Evolutionary conservation across 2,329 filamentous ascomycete species (phyloP).

Genomic region (Xylariaceae sp.): DNA sequence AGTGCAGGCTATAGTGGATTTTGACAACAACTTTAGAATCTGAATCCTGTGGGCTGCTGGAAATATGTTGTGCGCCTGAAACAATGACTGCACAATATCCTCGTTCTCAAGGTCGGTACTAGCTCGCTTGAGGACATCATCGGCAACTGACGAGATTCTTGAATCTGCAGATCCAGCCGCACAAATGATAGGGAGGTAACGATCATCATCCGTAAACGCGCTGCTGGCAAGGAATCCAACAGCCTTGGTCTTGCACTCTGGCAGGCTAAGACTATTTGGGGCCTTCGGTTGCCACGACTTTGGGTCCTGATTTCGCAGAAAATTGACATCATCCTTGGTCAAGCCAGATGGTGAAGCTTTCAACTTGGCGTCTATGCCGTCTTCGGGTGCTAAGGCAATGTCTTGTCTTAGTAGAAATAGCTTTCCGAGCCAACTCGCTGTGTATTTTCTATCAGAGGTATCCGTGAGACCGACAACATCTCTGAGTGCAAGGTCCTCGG

Average conservation of each 20-base stretch:
- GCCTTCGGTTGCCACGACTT: conserved; percentile 61
- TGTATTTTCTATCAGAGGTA: conserved; percentile 62
- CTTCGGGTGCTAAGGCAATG: conserved; percentile 27
- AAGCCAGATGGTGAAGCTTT: conserved; percentile 49
- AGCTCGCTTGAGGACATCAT: conserved; percentile 81
- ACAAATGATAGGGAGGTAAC: conserved; percentile 77
- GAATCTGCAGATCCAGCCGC: conserved; percentile 79
- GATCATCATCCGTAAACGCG: conserved; percentile 76
- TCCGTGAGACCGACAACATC: conserved; percentile 60
- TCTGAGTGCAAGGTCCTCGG: conserved; percentile 68
- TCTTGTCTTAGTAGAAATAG: conserved; percentile 64
- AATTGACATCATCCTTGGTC: conserved; percentile 59
- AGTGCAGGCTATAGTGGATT: conserved; percentile 67
- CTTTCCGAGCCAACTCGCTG: conserved; percentile 71
- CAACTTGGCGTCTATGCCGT: conserved; percentile 26
- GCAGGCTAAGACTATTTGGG: conserved; percentile 58
- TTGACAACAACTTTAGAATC: conserved; percentile 69
- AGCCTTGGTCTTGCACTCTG: conserved; percentile 64
- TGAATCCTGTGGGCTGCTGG: conserved; percentile 71
- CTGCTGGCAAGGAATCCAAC: conserved; percentile 74
- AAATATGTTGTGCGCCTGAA: conserved; percentile 66
- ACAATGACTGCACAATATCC: conserved; percentile 59
- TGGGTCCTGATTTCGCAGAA: conserved; percentile 62
- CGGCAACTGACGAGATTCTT: conserved; percentile 74
- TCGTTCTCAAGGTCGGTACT: conserved; percentile 68